Evolutionary conservation across 2,329 filamentous ascomycete genomes (phyloP), one percentile per base, ranked within the genome.

Genomic region (Scytalidium lignicola): DNA sequence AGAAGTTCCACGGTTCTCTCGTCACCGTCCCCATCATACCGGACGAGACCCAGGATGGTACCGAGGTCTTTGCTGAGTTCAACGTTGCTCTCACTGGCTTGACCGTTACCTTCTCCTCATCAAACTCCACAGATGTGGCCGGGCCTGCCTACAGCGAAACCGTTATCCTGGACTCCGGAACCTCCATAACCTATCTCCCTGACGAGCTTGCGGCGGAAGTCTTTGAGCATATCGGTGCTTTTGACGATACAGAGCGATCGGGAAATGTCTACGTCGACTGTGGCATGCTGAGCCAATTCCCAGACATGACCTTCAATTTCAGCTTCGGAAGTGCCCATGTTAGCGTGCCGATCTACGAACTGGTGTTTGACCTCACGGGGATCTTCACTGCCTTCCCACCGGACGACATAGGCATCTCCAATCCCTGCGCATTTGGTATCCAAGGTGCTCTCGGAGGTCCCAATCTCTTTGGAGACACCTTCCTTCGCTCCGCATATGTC

Each of bases 181-280:
- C 80, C 53, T 85, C 80, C 40, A 69, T 87, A 48, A 85, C 79
- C 64, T 80, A 84, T 53, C 74, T 90, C 2, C 86, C 86, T 2
- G 68, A 78, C 51, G 60, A 70, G 26, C 65, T 86, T 89, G 75
- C 80, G 50, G 54, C 66, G 22, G 56, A 64, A 26, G 67, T 83
- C 28, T 70, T 68, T 60, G 50, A 65, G 46, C 61, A 70, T 22
- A 58, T 68, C 3, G 72, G 70, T 8, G 70, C 73, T 41, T 73
- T 78, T 44, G 65, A 74, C 32, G 71, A 74, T 58, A 65, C 68
- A 15, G 17, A 50, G 1, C 55, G 65, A 0, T 57, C 67, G 9
- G 64, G 65, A 2, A 49, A 70, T 9, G 64, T 70, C n/a, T 67
- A 69, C 46, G 64, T 74, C 46, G 61, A 65, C 77, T 18, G 72